These are phyloP conservation scores for Marchantia paleacea DNA, from an alignment of 225 moss, liverwort and hornwort species.

Conservation along the genomic window DNA sequence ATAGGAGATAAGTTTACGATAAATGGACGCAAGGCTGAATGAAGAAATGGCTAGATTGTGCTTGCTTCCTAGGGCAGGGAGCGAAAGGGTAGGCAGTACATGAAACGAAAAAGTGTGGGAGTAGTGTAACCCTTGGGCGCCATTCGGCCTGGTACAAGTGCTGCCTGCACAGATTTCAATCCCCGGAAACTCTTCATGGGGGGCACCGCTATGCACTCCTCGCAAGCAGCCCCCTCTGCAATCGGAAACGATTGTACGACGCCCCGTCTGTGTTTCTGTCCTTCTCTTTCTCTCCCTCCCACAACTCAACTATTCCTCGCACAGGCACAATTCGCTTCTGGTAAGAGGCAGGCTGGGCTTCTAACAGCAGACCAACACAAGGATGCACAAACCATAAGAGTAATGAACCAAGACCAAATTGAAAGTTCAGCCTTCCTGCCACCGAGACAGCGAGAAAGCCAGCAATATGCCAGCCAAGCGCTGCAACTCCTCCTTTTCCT, in stretches of 20 bases:
- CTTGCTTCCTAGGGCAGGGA: conserved; percentile 18
- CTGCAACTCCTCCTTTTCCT: conserved; percentile 9
- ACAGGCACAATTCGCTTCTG: conserved; percentile 15
- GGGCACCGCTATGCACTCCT: conserved; percentile 22
- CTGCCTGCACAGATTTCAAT: conserved; percentile 23
- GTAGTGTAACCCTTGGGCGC: conserved; percentile 22
- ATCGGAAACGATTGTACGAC: conserved; percentile 12
- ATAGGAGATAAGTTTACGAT: neutral
- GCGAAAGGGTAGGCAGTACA: conserved; percentile 23
- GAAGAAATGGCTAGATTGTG: neutral
- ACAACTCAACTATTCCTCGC: neutral
- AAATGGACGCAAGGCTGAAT: neutral
- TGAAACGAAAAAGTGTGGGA: conserved; percentile 21
- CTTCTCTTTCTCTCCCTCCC: neutral
- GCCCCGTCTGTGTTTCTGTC: neutral
- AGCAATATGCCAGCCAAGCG: neutral
- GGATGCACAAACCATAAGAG: neutral
- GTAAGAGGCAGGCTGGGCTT: neutral
- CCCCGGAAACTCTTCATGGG: conserved; percentile 18
- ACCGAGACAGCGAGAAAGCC: neutral
- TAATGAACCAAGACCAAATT: neutral
- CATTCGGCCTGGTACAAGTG: conserved; percentile 12
- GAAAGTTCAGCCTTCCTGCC: neutral
- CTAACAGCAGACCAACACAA: conserved; percentile 18
- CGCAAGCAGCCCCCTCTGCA: conserved; percentile 10